A percentile compares a stretch with the other conserved stretches of the same genome.
These are phyloP conservation scores for Gamsiella multidivaricata DNA, from an alignment of 192 early-diverging fungal species.

Conservation along the genomic window DNA sequence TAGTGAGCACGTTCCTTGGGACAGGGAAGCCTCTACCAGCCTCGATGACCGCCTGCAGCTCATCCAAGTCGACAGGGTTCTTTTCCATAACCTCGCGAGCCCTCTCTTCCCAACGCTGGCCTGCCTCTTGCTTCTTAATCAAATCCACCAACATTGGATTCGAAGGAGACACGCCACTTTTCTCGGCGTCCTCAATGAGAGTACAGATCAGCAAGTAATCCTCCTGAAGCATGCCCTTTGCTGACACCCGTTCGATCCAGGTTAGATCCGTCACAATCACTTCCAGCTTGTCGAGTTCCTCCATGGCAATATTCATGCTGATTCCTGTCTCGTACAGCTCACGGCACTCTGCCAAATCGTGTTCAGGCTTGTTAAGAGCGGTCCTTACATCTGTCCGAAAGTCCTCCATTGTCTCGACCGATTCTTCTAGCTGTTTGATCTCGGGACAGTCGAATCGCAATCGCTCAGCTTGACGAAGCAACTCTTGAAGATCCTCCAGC, in stretches of 20 bases:
- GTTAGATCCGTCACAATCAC: conserved; percentile 59
- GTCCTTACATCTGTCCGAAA: conserved; percentile 36
- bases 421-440: conserved; percentile 53
- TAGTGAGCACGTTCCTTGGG: conserved; percentile 30
- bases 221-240: conserved; percentile 23
- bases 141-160: conserved; percentile 50
- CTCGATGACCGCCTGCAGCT: conserved; percentile 47
- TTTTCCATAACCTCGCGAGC: conserved; percentile 25
- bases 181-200: conserved; percentile 50
- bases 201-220: conserved; percentile 40
- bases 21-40: conserved; percentile 30
- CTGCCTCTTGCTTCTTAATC: conserved; percentile 23
- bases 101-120: conserved; percentile 35
- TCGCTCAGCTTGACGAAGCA: conserved; percentile 38
- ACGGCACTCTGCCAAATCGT: conserved; percentile 38
- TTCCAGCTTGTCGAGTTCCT: conserved; percentile 61
- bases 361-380: conserved; percentile 38
- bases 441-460: conserved; percentile 56
- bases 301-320: conserved; percentile 43
- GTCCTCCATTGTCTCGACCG: conserved; percentile 32
- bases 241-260: conserved; percentile 38
- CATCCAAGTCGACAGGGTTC: conserved; percentile 40
- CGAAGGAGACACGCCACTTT: conserved; percentile 39
- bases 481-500: conserved; percentile 44
- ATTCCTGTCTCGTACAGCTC: conserved; percentile 50